Evolutionary conservation across 2,329 filamentous ascomycete species (phyloP).

Genomic region (Ustulina deusta): DNA sequence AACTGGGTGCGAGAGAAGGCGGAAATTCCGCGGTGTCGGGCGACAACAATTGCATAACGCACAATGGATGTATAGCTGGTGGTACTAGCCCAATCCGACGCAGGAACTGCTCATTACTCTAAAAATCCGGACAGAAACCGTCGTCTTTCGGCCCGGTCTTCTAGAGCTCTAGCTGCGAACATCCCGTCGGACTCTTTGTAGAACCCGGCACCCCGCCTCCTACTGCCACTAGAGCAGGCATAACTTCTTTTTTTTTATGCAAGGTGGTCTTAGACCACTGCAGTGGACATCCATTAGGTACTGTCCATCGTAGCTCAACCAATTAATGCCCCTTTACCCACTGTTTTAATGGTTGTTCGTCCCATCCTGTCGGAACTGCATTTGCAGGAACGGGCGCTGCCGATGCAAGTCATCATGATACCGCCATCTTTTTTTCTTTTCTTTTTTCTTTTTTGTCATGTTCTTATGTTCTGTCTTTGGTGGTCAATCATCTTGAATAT

Average conservation of each 20-base stretch:
- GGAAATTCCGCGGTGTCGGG: background rate
- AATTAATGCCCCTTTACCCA: background rate
- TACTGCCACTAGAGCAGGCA: background rate
- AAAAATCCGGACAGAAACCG: background rate
- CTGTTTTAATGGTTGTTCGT: background rate
- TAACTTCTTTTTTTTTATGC: background rate
- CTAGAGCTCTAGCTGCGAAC: conserved; percentile 1
- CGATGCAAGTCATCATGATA: conserved; percentile 9
- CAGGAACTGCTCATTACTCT: background rate
- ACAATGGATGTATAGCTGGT: too few relatives aligned
- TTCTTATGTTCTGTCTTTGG: background rate
- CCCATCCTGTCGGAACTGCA: conserved; percentile 31
- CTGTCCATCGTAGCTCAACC: background rate
- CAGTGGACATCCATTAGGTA: too few relatives aligned
- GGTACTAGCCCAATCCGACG: background rate
- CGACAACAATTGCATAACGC: background rate
- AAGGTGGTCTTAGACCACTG: too few relatives aligned
- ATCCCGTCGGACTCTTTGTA: conserved; percentile 39
- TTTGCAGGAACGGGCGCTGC: conserved; percentile 7
- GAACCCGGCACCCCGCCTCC: conserved; percentile 36
- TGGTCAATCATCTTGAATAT: background rate
- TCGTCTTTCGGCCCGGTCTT: conserved; percentile 4
- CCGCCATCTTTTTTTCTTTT: background rate
- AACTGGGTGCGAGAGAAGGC: background rate
- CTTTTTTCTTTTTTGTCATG: background rate